Base-by-base conservation (phyloP, 2,329 filamentous ascomycete species). In the Escovopsis sp. region DNA sequence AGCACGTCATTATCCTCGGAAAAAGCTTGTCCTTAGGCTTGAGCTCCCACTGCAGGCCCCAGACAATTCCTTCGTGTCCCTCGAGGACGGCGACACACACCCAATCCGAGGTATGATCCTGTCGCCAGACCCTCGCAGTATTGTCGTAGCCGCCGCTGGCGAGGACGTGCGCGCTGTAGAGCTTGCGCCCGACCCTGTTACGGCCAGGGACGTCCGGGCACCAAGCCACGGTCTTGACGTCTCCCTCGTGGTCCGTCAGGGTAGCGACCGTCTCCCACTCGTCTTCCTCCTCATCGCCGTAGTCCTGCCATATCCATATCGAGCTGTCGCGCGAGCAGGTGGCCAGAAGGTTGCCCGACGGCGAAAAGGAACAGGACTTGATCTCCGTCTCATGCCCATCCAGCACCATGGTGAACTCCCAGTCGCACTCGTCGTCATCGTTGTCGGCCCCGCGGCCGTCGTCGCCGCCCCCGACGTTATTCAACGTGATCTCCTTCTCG, bases 261-360 rank as follows among this genome's bases (percentile, higher is more conserved):
- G 96, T 89, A 0, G 89, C 91, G 13, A 96, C 79, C 2, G 91
- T 96, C 70, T 98, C 91, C 67, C 88, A 96, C 58, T 96, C 91
- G 58, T 94, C 89, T 42, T 94, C 88, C 50, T 84, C 81, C 42
- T 66, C 64, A 8, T 64, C 63, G 33, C 75, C 74, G 41, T 95
- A 74, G 58, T 96, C 91, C 62, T 98, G 91, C 91, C 91, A 98
- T 52, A 98, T 85, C 91, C 91, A 98, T 14, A 96, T 85, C 13
- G 77, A 83, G 66, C 96, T 96, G 59, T 98, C 91, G 39, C 91
- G 74, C 41, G 79, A 84, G 61, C 88, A 95, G 0, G 88, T 95
- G 6, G 91, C 91, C 5, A 98, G 72, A 52, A 86, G 79, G 46
- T 81, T 76, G 1, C 84, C 84, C 0, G 75, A 76, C 0, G 84